Evolutionary conservation across 345 rosid genomes (phyloP), one percentile per base, ranked within the genome.

Genomic region (Excoecaria cochinchinensis): DNA sequence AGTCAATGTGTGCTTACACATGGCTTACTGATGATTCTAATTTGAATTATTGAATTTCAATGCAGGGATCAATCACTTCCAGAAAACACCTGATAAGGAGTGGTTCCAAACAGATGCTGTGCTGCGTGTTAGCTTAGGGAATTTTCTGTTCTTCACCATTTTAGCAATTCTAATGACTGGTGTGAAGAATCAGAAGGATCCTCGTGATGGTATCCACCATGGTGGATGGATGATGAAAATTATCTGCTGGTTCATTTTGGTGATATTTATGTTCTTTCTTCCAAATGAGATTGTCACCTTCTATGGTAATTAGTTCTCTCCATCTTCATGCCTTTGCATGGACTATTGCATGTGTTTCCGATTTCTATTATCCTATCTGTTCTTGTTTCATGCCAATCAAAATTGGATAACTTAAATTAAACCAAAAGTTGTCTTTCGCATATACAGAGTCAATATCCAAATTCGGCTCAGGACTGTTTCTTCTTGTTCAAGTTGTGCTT

Each of bases 151-250:
- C 77, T 96, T 93, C 86, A 86, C 99, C 4, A 82, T 90, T 82
- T 82, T 96, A 3, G 87, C 98, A 0, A 24, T 87, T 69, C 74
- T 92, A 78, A 96, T 96, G 99, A 76, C 92, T 82, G 98, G 99
- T 68, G 98, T 96, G 59, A 96, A 89, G 77, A 90, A 71, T 81
- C 97, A 90, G 84, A 96, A 81, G 84, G 99, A 96, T 85, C 98
- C 98, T 74, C 97, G 99, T 75, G 99, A 96, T 71, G 82, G 91
- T 67, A 79, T 96, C 78, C 98, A 96, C 79, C 99, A 92, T 63
- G 99, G 99, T 76, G 98, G 99, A 69, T 96, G 99, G 99, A 96
- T 93, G 99, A 87, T 90, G 89, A 96, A 96, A 81, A 51, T 96
- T 9, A 88, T 96, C 69, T 86, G 85, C 76, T 96, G 98, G 98